phyloP scores from a whole-genome alignment of 169 alveolate genomes.

The Plasmodium billcollinsi region DNA sequence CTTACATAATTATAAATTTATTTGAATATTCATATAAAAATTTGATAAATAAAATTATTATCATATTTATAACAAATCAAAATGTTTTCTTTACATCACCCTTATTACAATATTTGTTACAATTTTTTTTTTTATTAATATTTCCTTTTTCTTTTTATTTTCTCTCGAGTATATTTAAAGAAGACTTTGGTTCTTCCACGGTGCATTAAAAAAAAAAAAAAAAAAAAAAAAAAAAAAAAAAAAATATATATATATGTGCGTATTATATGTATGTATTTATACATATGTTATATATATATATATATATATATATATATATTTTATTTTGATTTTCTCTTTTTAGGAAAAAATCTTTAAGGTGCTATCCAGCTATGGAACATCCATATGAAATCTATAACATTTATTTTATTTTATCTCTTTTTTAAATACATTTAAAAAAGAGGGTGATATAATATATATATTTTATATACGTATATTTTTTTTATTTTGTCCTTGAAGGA shows the following conservation, averaged over 20 bases:
- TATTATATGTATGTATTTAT: too few relatives aligned
- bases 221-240: neutral
- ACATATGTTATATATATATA: too few relatives aligned
- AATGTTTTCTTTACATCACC: slow-evolving; percentile 36
- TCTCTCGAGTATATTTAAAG: slow-evolving; percentile 40
- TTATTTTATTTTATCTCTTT: neutral
- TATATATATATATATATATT: too few relatives aligned
- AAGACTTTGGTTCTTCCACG: slow-evolving; percentile 48
- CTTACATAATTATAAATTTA: slow-evolving; percentile 8
- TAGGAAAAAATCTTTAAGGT: slow-evolving; percentile 57
- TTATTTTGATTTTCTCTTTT: neutral
- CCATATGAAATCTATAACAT: neutral
- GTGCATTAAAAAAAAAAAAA: neutral
- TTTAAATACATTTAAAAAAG: neutral
- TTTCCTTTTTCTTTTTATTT: slow-evolving; percentile 65
- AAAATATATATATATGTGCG: neutral
- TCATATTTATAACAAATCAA: slow-evolving; percentile 27
- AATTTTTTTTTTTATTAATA: slow-evolving; percentile 27
- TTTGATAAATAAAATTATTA: slow-evolving; percentile 25
- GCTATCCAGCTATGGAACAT: slow-evolving; percentile 17
- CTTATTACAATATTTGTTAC: slow-evolving; percentile 28
- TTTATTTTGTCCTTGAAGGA: too few relatives aligned
- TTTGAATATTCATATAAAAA: slow-evolving; percentile 63
- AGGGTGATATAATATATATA: too few relatives aligned
- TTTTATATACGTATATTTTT: too few relatives aligned